Percentiles rank a stretch among this genome's conserved stretches.
Evolutionary conservation across 2,329 filamentous ascomycete species (phyloP).

Genomic region (Pleurostoma richardsiae): DNA sequence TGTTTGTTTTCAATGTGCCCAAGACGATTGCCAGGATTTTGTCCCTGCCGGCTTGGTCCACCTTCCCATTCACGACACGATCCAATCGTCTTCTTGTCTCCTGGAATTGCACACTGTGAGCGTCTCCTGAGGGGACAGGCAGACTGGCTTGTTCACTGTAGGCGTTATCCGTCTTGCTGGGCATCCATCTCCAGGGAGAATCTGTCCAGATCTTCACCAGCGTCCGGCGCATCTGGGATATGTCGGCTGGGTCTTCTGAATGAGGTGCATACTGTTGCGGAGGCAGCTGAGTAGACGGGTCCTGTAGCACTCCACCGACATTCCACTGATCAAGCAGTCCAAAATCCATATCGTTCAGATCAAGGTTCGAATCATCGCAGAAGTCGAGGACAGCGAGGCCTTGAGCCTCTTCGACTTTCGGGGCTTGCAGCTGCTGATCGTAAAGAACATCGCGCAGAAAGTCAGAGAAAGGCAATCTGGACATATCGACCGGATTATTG

Average conservation of each 20-base stretch:
- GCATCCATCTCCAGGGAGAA: constrained; percentile 46
- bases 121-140: constrained; percentile 34
- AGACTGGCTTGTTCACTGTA: constrained; percentile 40
- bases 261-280: constrained; percentile 5
- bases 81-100: constrained; percentile 29
- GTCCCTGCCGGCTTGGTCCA: constrained; percentile 49
- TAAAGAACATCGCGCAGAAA: constrained; percentile 47
- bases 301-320: constrained; percentile 26
- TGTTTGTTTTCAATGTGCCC: constrained; percentile 46
- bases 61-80: constrained; percentile 34
- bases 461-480: constrained; percentile 39
- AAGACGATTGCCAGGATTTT: constrained; percentile 60
- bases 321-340: constrained; percentile 45
- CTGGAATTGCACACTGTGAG: constrained; percentile 29
- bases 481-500: constrained; percentile 18
- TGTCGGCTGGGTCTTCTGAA: constrained; percentile 33
- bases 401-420: constrained; percentile 30
- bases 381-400: constrained; percentile 43
- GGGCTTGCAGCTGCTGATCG: constrained; percentile 24
- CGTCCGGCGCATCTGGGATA: constrained; percentile 39
- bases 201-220: constrained; percentile 44
- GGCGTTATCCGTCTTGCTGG: constrained; percentile 35
- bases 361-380: constrained; percentile 42
- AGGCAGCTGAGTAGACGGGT: constrained; percentile 5
- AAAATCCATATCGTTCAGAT: constrained; percentile 48